Conservation (phyloP, 2,329 filamentous ascomycete species). For the Tolypocladium sp. region DNA sequence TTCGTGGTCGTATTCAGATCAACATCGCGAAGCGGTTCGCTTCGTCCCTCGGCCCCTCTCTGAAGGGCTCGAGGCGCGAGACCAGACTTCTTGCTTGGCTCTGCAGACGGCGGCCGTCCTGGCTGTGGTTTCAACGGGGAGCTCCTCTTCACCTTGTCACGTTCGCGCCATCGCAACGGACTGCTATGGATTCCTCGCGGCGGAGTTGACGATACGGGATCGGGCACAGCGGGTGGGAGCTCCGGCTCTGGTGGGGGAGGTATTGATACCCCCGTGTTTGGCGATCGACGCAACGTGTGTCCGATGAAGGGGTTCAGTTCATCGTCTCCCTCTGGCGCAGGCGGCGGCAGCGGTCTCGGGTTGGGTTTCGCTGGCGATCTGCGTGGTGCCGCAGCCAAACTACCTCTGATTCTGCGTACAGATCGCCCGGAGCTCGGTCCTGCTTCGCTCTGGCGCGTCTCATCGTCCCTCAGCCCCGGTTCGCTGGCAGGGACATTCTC, state of each 20-base stretch:
- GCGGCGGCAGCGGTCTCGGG: conserved; percentile 37
- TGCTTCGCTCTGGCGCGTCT: conserved; percentile 6
- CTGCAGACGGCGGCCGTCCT: conserved; percentile 13
- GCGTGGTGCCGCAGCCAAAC: conserved; percentile 24
- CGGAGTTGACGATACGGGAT: conserved; percentile 45
- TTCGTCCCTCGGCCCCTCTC: not conserved
- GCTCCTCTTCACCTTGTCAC: conserved; percentile 27
- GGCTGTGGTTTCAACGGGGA: conserved; percentile 41
- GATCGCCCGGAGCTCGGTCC: conserved; percentile 8
- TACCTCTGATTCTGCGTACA: conserved; percentile 13
- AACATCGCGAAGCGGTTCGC: not conserved
- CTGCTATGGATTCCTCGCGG: conserved; percentile 52
- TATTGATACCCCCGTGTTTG: conserved; percentile 19
- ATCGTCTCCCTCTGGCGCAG: conserved; percentile 20
- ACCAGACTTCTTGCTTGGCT: conserved; percentile 1
- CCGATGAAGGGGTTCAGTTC: conserved; percentile 20
- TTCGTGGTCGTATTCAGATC: conserved; percentile 12
- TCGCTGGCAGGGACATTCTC: conserved; percentile 14
- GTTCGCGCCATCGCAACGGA: conserved; percentile 36
- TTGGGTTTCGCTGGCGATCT: conserved; percentile 32
- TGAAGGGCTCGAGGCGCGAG: not conserved
- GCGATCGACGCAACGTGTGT: conserved; percentile 16
- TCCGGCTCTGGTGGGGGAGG: conserved; percentile 46
- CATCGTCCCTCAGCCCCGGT: conserved; percentile 9
- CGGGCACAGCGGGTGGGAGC: conserved; percentile 48